Evolutionary conservation across 2,329 filamentous ascomycete genomes (phyloP), one percentile per base, ranked within the genome.

Genomic region (Aspergillus intermedius): DNA sequence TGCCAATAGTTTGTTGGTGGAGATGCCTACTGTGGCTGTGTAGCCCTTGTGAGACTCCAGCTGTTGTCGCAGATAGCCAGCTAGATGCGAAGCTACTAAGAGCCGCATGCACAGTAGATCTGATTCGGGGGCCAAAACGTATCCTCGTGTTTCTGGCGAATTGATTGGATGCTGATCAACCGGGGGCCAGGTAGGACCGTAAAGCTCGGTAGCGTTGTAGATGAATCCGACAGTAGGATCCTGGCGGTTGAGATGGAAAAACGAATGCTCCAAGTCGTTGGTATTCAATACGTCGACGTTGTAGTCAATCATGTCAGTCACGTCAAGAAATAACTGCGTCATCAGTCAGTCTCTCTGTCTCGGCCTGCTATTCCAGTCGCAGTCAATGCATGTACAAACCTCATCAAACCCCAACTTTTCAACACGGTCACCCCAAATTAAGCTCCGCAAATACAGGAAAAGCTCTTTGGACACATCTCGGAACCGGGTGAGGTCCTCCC

Each of bases 331-430:
- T 3, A 83, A 74, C 77, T 80, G 55, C 35, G 48, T 42, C 35
- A 15, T 8, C 13, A 17, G 15, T 39, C 35, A 45, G 12, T 30
- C 25, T 30, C 25, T 30, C 2, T 25, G 10, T 22, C 21, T 22
- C 5, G 2, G 21, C 21, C 21, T 22, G 21, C 5, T 22, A 22
- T 22, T 5, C 5, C 5, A 22, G 21, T 1, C 4, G 21, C 21
- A 4, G 4, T 22, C 21, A 22, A 22, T 4, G 4, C 4, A 22
- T 22, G 21, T 5, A 22, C 21, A 12, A 44, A 48, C 84, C 74
- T 97, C 93, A 65, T 97, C 93, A 55, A 97, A 88, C 0, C 93
- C 91, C 23, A 97, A 73, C 19, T 86, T 80, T 70, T 97, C 91
- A 2, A 85, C 84, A 52, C 82, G 86, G 30, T 75, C 76, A 53